These are phyloP conservation scores for Forsythia viridissima DNA, from an alignment of 257 asterid species.

Conservation along the genomic window DNA sequence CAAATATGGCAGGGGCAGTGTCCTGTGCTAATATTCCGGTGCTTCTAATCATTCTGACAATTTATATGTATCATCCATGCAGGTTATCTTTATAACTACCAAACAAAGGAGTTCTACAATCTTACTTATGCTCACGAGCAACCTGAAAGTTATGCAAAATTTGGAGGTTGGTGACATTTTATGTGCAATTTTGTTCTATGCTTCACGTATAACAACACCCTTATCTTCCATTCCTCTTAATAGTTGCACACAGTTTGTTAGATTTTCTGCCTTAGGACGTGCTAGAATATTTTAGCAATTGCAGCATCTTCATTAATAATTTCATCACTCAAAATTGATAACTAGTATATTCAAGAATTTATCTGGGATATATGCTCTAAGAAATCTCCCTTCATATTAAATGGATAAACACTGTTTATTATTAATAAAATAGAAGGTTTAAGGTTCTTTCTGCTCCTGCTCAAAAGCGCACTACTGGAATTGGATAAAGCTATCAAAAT, in stretches of 20 bases:
- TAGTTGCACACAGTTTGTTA: not conserved
- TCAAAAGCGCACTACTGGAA: not conserved
- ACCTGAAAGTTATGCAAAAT: conserved; percentile 84
- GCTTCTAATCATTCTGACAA: conserved; percentile 20
- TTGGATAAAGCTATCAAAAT: not conserved
- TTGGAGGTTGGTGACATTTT: conserved; percentile 71
- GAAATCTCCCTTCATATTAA: not conserved
- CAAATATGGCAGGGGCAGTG: conserved; percentile 11
- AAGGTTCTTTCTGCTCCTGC: not conserved
- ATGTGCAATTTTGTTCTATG: not conserved
- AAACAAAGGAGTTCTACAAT: conserved; percentile 92
- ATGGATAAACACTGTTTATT: not conserved
- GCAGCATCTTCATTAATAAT: conserved; percentile 1
- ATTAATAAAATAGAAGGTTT: not conserved
- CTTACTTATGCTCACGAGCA: conserved; percentile 95
- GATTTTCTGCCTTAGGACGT: conserved; percentile 14
- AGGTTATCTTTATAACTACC: conserved; percentile 96
- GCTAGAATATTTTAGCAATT: not conserved
- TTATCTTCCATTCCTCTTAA: not conserved
- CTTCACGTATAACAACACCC: conserved; percentile 4
- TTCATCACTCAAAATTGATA: not conserved
- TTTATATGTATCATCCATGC: conserved; percentile 34
- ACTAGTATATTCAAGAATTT: not conserved
- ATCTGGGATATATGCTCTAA: not conserved
- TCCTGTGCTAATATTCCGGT: conserved; percentile 5